Evolutionary conservation across 805 yeast genomes (phyloP), one percentile per base, ranked within the genome.

Genomic region (Peterozyma toletana): DNA sequence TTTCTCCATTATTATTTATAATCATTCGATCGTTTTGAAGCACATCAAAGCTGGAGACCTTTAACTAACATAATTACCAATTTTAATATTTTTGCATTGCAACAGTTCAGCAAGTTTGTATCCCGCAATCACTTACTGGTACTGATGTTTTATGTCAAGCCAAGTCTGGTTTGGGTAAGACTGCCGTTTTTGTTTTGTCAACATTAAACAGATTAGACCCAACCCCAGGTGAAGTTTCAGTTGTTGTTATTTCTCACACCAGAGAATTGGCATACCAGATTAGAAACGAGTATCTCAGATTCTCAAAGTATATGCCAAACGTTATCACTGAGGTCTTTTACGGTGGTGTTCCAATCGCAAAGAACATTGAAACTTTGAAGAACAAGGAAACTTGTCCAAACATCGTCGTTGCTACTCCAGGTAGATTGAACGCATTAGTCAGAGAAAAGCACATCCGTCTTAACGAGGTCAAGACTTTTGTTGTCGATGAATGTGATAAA

Each of bases 231-330:
- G 98, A 91, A 68, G 85, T 93, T 51, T 80, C 96, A 43, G 91
- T 95, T 44, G 74, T 93, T 59, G 98, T 91, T 39, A 80, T 91
- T 55, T 93, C 98, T 73, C 97, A 93, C 71, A 95, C 99, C 49
- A 88, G 99, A 76, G 99, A 91, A 73, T 77, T 91, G 72, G 99
- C 99, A 33, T 91, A 89, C 71, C 99, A 91, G 73, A 93, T 91
- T 67, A 86, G 89, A 69, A 91, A 93, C 66, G 99, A 91, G 73
- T 91, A 91, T 64, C 83, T 93, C 55, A 84, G 99, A 71, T 91
- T 91, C 75, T 87, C 97, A 58, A 93, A 93, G 76, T 91, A 91
- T 70, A 86, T 91, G 89, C 98, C 98, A 51, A 97, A 91, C 55
- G 96, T 93, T 45, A 84, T 81, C 66, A 93, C 99, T 48, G 93